Conservation (phyloP, 2,329 filamentous ascomycete species). For the Anthostomella pinea region DNA sequence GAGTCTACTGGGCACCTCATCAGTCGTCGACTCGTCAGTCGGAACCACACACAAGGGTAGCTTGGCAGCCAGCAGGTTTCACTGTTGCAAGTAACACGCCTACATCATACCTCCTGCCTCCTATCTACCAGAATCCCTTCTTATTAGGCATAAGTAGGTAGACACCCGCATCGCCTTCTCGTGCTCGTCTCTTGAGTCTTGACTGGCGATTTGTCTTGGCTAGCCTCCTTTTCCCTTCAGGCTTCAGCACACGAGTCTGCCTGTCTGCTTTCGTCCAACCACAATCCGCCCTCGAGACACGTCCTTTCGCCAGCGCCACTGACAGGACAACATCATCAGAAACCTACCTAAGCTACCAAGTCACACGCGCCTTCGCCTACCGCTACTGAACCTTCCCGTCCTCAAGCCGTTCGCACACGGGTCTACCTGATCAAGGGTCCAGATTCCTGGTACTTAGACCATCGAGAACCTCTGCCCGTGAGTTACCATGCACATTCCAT, state of each 20-base stretch:
- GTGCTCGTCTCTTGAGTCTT: neutral
- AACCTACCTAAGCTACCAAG: conserved; percentile 8
- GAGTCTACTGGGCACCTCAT: too few species aligned
- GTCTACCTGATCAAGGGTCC: conserved; percentile 1
- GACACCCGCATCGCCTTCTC: too few species aligned
- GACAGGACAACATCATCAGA: conserved; percentile 19
- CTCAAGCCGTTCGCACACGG: too few species aligned
- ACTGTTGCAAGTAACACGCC: too few species aligned
- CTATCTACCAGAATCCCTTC: too few species aligned
- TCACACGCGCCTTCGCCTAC: conserved; percentile 12
- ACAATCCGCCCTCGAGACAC: conserved; percentile 29
- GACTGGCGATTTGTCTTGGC: neutral
- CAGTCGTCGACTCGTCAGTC: too few species aligned
- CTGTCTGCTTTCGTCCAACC: conserved; percentile 29
- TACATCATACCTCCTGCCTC: too few species aligned
- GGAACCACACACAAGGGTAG: too few species aligned
- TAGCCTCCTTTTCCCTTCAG: conserved; percentile 2
- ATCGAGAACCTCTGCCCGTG: neutral
- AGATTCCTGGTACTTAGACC: neutral
- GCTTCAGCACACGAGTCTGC: conserved; percentile 10
- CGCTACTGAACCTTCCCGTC: conserved; percentile 4
- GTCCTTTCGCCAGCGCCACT: conserved; percentile 25
- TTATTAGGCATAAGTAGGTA: too few species aligned
- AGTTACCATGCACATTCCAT: neutral
- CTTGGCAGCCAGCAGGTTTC: too few species aligned